These are phyloP conservation scores for Corynascus novoguineensis DNA, from an alignment of 495 filamentous ascomycete genomes.

Conservation along the genomic window DNA sequence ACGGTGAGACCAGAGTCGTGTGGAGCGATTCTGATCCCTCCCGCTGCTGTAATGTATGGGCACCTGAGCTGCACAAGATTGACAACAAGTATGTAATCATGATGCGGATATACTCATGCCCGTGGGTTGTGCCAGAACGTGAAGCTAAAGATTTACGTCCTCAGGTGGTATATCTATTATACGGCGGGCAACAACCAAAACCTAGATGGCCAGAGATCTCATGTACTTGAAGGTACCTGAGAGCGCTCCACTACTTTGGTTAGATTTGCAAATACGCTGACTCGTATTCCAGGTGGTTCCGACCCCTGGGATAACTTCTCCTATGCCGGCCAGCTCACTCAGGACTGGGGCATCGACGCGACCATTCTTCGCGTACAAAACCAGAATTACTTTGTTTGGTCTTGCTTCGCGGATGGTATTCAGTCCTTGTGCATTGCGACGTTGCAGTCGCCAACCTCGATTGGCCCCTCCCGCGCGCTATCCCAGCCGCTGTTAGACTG, in stretches of 20 bases:
- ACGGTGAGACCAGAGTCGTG: slow-evolving; percentile 39
- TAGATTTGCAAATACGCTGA: neutral
- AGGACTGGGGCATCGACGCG: slow-evolving; percentile 47
- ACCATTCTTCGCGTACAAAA: slow-evolving; percentile 35
- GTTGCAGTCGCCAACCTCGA: slow-evolving; percentile 27
- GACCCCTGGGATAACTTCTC: slow-evolving; percentile 38
- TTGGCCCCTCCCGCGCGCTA: slow-evolving; percentile 32
- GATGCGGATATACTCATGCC: neutral
- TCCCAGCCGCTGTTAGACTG: slow-evolving; percentile 40
- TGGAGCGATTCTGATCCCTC: slow-evolving; percentile 35
- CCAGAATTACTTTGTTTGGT: slow-evolving; percentile 42
- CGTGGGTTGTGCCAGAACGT: neutral
- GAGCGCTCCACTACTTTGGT: no score
- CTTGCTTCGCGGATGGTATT: slow-evolving; percentile 38
- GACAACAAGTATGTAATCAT: slow-evolving; percentile 18
- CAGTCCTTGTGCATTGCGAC: slow-evolving; percentile 46
- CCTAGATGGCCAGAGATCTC: slow-evolving; percentile 33
- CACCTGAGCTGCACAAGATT: slow-evolving; percentile 47
- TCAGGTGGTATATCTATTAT: slow-evolving; percentile 40
- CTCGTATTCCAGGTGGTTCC: slow-evolving; percentile 30
- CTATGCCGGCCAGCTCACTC: slow-evolving; percentile 34
- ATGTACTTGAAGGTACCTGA: slow-evolving; percentile 32
- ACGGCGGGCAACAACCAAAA: slow-evolving; percentile 20
- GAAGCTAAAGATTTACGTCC: neutral
- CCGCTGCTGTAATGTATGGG: slow-evolving; percentile 51